Conservation (phyloP, 2,329 filamentous ascomycete genomes). For the Lecanicillium sp. region DNA sequence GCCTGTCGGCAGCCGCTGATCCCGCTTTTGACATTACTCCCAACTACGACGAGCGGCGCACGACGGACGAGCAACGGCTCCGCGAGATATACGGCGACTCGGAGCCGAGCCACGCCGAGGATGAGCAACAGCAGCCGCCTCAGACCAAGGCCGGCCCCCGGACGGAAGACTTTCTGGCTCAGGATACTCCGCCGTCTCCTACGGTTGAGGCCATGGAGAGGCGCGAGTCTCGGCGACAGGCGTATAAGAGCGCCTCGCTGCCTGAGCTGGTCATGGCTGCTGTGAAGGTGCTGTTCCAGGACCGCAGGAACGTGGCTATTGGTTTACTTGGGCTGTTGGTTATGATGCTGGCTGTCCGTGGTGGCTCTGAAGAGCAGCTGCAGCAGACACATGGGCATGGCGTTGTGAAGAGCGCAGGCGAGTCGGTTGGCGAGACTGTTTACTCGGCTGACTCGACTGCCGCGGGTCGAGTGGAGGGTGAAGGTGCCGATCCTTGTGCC, state of each 20-base stretch:
- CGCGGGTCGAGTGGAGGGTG: slow-evolving; percentile 10
- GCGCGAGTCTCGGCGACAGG: slow-evolving; percentile 19
- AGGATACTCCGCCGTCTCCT: slow-evolving; percentile 13
- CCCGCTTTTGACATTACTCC: slow-evolving; percentile 8
- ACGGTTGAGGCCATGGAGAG: slow-evolving; percentile 20
- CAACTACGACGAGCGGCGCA: slow-evolving; percentile 25
- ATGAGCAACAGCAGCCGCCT: slow-evolving; percentile 9
- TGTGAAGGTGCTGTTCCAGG: slow-evolving; percentile 44
- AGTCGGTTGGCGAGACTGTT: slow-evolving; percentile 6
- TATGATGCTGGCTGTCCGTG: slow-evolving; percentile 37
- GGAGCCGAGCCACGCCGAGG: slow-evolving; percentile 10
- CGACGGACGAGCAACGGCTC: slow-evolving; percentile 41
- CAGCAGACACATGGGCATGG: slow-evolving; percentile 15
- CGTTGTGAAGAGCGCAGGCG: slow-evolving; percentile 5
- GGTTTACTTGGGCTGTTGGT: slow-evolving; percentile 45
- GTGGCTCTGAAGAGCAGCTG: slow-evolving; percentile 14
- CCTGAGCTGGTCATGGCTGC: slow-evolving; percentile 47
- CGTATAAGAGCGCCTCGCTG: slow-evolving; percentile 39
- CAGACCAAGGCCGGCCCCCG: slow-evolving; percentile 1
- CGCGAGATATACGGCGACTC: slow-evolving; percentile 47
- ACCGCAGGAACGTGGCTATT: slow-evolving; percentile 54
- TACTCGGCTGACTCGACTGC: slow-evolving; percentile 1
- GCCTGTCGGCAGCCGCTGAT: background rate
- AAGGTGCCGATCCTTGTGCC: slow-evolving; percentile 15
- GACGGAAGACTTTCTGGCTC: background rate